A percentile compares a stretch with the other conserved stretches of the same genome.
Conservation (phyloP, 352 stramenopile species). For the Globisporangium polare region DNA sequence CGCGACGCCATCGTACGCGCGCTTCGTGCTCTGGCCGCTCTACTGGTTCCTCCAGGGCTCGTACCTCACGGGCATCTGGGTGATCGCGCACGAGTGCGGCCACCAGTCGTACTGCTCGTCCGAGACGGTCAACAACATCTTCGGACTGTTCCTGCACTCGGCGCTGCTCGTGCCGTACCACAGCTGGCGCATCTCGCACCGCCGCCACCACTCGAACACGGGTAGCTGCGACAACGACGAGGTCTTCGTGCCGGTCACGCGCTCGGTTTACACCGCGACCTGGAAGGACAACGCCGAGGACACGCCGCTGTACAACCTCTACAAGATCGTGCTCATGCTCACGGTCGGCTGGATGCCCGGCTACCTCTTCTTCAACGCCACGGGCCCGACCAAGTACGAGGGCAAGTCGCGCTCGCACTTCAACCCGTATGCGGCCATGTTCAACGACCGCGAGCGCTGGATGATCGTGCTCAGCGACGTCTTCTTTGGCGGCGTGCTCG, state of each 20-base stretch:
- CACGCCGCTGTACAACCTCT: constrained; percentile 92
- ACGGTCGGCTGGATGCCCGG: constrained; percentile 95
- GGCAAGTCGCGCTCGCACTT: constrained; percentile 92
- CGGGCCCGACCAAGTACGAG: constrained; percentile 87
- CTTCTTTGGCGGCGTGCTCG: constrained; percentile 77
- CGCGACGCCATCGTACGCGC: constrained; percentile 12
- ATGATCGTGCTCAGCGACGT: constrained; percentile 94
- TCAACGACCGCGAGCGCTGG: constrained; percentile 87
- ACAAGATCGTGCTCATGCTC: constrained; percentile 93
- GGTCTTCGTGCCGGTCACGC: constrained; percentile 93
- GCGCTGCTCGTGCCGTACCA: constrained; percentile 98
- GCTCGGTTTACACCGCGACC: constrained; percentile 46
- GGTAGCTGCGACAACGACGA: constrained; percentile 95
- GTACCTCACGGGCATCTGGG: constrained; percentile 97
- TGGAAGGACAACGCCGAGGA: constrained; percentile 90
- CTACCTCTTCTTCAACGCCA: constrained; percentile 97
- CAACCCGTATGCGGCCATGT: constrained; percentile 94
- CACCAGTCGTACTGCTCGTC: constrained; percentile 95
- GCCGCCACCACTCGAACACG: constrained; percentile 95
- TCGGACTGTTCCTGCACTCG: constrained; percentile 96
- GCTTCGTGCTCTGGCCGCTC: constrained; percentile 83
- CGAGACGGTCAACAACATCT: constrained; percentile 94
- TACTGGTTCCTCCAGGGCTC: constrained; percentile 98
- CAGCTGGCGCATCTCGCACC: constrained; percentile 96
- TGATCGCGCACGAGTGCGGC: constrained; percentile 97